Base-by-base conservation (phyloP, 768 basidiomycete genomes). In the Pisolithus marmoratus region DNA sequence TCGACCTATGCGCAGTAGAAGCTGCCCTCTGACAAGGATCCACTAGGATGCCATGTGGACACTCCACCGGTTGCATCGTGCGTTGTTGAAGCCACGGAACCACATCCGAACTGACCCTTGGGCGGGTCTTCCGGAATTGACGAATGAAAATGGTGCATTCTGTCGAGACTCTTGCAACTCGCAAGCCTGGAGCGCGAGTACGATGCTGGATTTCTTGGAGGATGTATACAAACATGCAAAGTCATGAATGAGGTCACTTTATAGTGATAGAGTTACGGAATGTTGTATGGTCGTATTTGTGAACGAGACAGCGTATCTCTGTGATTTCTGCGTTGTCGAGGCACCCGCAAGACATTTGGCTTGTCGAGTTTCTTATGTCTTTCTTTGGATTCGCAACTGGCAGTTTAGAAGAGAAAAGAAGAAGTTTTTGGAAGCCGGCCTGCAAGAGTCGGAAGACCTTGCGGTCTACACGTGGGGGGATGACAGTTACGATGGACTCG, bases 151-250 rank as follows among this genome's bases (percentile, higher is more conserved):
- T 55, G 95, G 94, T 11, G 71, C 73, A 37, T 83, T 82, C 69
- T 98, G 95, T 64, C 67, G 68, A 48, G 94, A 98, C 68, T 93
- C 92, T 43, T 98, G 95, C 65, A 74, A 79, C 43, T 94, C 96
- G 24, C 96, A 98, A 65, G 96, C 95, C 4, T 98, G 95, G 96
- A 93, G 90, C 62, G 83, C 91, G 43, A 93, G 90, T 67, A 95
- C 92, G 22, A 68, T 97, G 56, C 74, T 98, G 24, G 94, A 96
- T 71, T 89, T 94, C 66, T 68, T 96, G 47, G 83, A 93, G 59
- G 80, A 77, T 45, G 90, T 88, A 43, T 46, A 40, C n/a, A 46
- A 46, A 34, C 20, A 38, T 17, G 56, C 64, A 58, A 20, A 24
- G 23, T n/a, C 20, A 12, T 43, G 42, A 43, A 46, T 36, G 46